phyloP scores from a whole-genome alignment of 2,329 filamentous ascomycete genomes.

The Xylaria sp. region DNA sequence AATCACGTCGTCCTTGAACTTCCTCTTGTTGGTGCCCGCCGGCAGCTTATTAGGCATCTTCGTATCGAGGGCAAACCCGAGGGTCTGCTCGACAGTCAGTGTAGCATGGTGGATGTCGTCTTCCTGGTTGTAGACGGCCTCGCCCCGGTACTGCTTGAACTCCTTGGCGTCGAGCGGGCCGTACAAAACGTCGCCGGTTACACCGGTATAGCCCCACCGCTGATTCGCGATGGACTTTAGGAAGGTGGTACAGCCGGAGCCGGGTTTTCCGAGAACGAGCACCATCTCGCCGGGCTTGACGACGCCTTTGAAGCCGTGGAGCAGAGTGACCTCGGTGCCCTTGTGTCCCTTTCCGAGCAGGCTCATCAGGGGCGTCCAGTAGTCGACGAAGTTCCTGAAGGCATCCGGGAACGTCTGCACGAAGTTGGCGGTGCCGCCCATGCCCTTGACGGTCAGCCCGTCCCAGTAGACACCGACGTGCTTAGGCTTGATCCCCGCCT shows the following conservation, averaged over 20 bases:
- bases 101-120: constrained; percentile 86
- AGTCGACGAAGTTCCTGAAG: constrained; percentile 75
- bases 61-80: constrained; percentile 81
- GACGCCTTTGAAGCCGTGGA: constrained; percentile 72
- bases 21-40: constrained; percentile 68
- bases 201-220: constrained; percentile 56
- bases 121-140: constrained; percentile 84
- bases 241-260: constrained; percentile 71
- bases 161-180: constrained; percentile 72
- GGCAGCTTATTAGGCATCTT: constrained; percentile 84
- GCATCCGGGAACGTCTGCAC: constrained; percentile 77
- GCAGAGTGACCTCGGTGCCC: constrained; percentile 70
- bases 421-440: constrained; percentile 73
- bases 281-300: constrained; percentile 87
- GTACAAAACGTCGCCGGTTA: constrained; percentile 73
- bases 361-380: constrained; percentile 64
- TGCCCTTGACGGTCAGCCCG: constrained; percentile 72
- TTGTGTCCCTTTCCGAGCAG: constrained; percentile 69
- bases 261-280: constrained; percentile 77
- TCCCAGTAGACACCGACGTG: constrained; percentile 82
- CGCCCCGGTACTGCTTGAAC: constrained; percentile 76
- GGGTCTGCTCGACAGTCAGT: constrained; percentile 83
- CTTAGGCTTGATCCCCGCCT: constrained; percentile 80
- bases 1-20: constrained; percentile 78
- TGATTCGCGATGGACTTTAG: constrained; percentile 71